Evolutionary conservation across 345 rosid species (phyloP).

Genomic region (Arabidopsis suecica): DNA sequence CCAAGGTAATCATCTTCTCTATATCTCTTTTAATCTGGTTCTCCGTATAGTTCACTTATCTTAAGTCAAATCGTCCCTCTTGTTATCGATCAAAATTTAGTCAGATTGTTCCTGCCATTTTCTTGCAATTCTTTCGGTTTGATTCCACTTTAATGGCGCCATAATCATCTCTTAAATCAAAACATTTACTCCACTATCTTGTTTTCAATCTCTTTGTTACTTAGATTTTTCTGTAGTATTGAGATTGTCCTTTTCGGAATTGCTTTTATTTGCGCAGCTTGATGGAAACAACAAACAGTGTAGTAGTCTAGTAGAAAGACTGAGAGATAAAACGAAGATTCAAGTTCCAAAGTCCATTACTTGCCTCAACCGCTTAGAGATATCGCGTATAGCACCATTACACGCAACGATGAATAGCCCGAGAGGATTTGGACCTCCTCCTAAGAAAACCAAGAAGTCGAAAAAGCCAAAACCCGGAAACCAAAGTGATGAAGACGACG

Average conservation of each 20-base stretch:
- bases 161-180: not conserved
- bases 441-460: constrained; percentile 59
- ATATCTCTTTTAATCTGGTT: not conserved
- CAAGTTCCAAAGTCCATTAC: constrained; percentile 40
- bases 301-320: constrained; percentile 19
- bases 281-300: constrained; percentile 25
- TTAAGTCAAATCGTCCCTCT: not conserved
- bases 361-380: constrained; percentile 25
- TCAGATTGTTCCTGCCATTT: not conserved
- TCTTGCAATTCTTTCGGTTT: not conserved
- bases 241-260: not conserved
- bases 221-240: not conserved
- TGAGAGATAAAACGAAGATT: not conserved
- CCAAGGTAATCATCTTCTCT: constrained; percentile 36
- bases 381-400: constrained; percentile 42
- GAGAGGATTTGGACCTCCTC: constrained; percentile 75
- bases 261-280: constrained; percentile 22
- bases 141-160: not conserved
- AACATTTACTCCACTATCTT: not conserved
- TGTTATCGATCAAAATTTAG: not conserved
- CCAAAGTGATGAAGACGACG: constrained; percentile 42
- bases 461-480: constrained; percentile 51
- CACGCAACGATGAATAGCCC: constrained; percentile 71
- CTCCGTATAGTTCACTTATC: not conserved
- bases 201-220: not conserved